Evolutionary conservation across 371 early-diverging fungal genomes (phyloP).

Genomic region (Mortierella sp.): DNA sequence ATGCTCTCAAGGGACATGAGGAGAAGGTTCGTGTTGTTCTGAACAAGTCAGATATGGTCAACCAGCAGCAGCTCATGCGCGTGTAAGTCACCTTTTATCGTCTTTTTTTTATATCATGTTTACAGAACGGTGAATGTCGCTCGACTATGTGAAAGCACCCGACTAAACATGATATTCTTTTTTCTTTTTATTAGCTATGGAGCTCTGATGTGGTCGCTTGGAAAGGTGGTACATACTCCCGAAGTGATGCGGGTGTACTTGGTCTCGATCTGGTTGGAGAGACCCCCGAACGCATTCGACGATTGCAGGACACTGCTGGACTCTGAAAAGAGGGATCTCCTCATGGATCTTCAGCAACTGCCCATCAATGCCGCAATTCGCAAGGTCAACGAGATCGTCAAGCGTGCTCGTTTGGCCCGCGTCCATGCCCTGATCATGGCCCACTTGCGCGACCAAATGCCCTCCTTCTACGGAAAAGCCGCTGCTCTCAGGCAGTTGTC

Average conservation of each 20-base stretch:
- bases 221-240: slow-evolving; percentile 89
- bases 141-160: neutral
- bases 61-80: slow-evolving; percentile 89
- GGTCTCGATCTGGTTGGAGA: slow-evolving; percentile 85
- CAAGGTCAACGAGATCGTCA: slow-evolving; percentile 93
- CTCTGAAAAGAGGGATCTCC: slow-evolving; percentile 83
- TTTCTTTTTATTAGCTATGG: slow-evolving; percentile 70
- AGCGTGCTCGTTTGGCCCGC: slow-evolving; percentile 85
- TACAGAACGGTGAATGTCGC: neutral
- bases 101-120: neutral
- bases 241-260: slow-evolving; percentile 92
- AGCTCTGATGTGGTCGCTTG: slow-evolving; percentile 95
- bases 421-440: slow-evolving; percentile 88
- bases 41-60: slow-evolving; percentile 91
- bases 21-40: slow-evolving; percentile 89
- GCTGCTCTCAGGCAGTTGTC: slow-evolving; percentile 73
- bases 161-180: neutral
- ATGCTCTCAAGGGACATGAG: slow-evolving; percentile 83
- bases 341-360: slow-evolving; percentile 80
- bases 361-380: slow-evolving; percentile 90
- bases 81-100: slow-evolving; percentile 68
- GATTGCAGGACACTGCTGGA: slow-evolving; percentile 80
- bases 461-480: slow-evolving; percentile 80
- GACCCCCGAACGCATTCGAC: slow-evolving; percentile 79
- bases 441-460: slow-evolving; percentile 85